Conservation (phyloP, 257 asterid genomes). For the Sherardia arvensis region DNA sequence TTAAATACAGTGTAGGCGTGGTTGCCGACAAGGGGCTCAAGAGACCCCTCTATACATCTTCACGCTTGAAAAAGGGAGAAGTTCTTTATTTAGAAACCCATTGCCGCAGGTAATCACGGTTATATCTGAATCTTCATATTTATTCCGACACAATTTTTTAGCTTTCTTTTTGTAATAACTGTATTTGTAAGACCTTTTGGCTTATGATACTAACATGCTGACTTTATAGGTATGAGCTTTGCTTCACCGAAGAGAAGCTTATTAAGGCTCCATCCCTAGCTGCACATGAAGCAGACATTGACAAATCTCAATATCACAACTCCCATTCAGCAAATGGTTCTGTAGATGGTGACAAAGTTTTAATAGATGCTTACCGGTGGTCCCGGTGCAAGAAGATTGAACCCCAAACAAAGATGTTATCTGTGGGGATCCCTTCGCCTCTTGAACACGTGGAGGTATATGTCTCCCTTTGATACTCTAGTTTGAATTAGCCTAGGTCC, state of each 20-base stretch:
- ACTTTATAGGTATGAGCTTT: constrained; percentile 72
- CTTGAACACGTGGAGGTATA: constrained; percentile 77
- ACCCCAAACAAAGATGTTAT: constrained; percentile 59
- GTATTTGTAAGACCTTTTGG: background rate
- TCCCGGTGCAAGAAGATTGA: constrained; percentile 70
- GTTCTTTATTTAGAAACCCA: constrained; percentile 85
- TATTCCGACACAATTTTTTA: background rate
- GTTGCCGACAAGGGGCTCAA: constrained; percentile 94
- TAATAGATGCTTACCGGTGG: constrained; percentile 73
- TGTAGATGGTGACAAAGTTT: constrained; percentile 44
- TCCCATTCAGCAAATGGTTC: constrained; percentile 34
- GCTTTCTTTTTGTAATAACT: background rate
- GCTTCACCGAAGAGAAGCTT: constrained; percentile 69
- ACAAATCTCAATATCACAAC: constrained; percentile 38
- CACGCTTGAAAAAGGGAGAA: constrained; percentile 95
- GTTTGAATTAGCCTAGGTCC: background rate
- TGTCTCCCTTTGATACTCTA: constrained; percentile 1
- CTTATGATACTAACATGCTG: background rate
- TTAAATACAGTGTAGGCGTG: constrained; percentile 83
- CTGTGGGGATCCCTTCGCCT: constrained; percentile 76
- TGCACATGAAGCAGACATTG: constrained; percentile 47
- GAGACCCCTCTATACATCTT: constrained; percentile 69
- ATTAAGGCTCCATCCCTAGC: constrained; percentile 37
- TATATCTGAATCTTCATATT: constrained; percentile 1
- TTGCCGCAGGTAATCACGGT: constrained; percentile 48